These are phyloP conservation scores for Gamsiella multidivaricata DNA, from an alignment of 192 early-diverging fungal genomes.

Conservation along the genomic window DNA sequence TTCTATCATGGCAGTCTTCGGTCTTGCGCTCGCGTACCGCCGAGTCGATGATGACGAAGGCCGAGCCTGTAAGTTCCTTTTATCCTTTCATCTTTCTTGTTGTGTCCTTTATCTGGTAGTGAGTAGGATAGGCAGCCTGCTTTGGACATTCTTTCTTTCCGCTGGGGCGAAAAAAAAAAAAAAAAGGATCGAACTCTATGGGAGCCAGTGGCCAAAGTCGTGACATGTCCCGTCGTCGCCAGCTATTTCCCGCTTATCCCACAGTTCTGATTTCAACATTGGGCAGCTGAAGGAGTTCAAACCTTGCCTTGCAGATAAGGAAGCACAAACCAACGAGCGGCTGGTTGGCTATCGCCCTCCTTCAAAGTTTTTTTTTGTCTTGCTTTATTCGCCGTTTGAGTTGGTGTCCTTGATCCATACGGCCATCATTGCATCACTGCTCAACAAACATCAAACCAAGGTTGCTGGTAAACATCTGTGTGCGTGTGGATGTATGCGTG, in stretches of 20 bases:
- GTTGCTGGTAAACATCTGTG: too few relatives aligned
- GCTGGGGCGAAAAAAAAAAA: too few relatives aligned
- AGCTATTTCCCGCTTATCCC: background rate
- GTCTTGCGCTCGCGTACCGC: constrained; percentile 85
- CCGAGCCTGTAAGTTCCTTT: constrained; percentile 79
- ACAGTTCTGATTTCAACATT: background rate
- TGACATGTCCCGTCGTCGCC: too few relatives aligned
- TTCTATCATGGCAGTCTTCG: constrained; percentile 86
- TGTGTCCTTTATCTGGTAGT: background rate
- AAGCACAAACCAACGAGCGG: background rate
- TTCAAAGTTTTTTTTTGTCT: too few relatives aligned
- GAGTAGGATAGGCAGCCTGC: background rate
- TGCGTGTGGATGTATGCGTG: too few relatives aligned
- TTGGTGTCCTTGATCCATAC: too few relatives aligned
- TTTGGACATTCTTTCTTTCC: too few relatives aligned
- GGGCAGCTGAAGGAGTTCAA: background rate
- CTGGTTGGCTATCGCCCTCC: constrained; percentile 9
- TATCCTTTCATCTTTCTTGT: too few relatives aligned
- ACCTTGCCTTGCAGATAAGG: constrained; percentile 8
- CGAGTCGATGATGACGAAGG: constrained; percentile 87
- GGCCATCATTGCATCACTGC: background rate
- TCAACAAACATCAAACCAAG: too few relatives aligned
- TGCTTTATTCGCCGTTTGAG: too few relatives aligned
- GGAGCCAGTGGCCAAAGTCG: background rate
- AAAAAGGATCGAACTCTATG: background rate